Evolutionary conservation across 179 eudicot species (phyloP).

Genomic region (Actinidia chinensis): DNA sequence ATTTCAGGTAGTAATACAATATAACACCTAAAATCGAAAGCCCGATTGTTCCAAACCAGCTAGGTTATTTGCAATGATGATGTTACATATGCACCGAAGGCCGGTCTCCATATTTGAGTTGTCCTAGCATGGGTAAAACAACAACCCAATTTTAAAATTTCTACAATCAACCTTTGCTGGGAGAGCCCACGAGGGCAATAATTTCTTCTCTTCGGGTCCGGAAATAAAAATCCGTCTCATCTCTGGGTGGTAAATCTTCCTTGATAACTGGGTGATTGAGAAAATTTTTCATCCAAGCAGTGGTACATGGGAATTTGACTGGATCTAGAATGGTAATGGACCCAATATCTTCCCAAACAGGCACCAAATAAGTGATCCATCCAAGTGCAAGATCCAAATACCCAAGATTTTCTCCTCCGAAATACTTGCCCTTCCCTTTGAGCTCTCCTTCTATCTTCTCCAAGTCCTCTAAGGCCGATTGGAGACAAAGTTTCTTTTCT

Average conservation of each 20-base stretch:
- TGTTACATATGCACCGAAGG: too few species aligned
- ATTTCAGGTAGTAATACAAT: not conserved
- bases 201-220: not conserved
- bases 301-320: not conserved
- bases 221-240: not conserved
- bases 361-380: not conserved
- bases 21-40: too few species aligned
- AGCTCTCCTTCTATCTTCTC: slow-evolving; percentile 25
- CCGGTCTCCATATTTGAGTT: too few species aligned
- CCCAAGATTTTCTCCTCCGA: slow-evolving; percentile 13
- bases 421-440: slow-evolving; percentile 7
- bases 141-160: not conserved
- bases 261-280: not conserved
- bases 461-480: slow-evolving; percentile 10
- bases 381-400: slow-evolving; percentile 19
- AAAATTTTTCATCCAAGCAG: not conserved
- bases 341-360: not conserved
- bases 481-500: too few species aligned
- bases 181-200: not conserved
- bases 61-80: too few species aligned
- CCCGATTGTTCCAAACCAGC: too few species aligned
- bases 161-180: not conserved
- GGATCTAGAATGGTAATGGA: not conserved
- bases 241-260: not conserved
- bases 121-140: too few species aligned